Evolutionary conservation across 441 rosid genomes (phyloP).

Genomic region (Corymbia citriodora): DNA sequence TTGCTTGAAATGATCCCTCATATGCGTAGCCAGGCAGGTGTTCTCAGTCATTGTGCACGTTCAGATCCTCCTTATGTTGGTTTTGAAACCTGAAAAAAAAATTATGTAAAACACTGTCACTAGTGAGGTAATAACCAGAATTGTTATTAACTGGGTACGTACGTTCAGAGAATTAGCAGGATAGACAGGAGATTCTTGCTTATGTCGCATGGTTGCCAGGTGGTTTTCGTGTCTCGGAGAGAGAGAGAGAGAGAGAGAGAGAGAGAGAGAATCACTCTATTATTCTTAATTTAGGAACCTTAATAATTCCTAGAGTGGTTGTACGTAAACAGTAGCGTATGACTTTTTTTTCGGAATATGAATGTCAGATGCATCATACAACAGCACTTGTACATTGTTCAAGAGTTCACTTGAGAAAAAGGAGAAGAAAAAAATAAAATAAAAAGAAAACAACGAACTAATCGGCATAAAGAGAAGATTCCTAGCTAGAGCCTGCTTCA

Average conservation of each 20-base stretch:
- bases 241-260: neutral
- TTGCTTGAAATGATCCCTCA: neutral
- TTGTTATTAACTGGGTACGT: neutral
- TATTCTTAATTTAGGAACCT: neutral
- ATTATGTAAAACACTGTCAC: neutral
- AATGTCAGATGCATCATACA: neutral
- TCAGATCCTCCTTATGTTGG: constrained; percentile 41
- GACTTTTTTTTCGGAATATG: neutral
- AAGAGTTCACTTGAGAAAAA: neutral
- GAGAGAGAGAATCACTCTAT: neutral
- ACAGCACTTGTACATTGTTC: neutral
- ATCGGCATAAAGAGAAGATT: neutral
- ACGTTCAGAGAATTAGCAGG: neutral
- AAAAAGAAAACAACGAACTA: neutral
- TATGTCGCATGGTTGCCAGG: neutral
- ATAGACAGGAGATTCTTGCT: neutral
- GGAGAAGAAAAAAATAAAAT: neutral
- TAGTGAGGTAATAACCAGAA: neutral
- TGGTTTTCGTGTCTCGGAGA: neutral
- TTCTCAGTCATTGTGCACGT: constrained; percentile 16
- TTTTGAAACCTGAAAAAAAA: constrained; percentile 69
- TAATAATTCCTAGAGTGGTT: neutral
- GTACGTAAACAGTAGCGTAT: neutral
- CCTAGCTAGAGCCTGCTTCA: neutral
- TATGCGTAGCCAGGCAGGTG: neutral